A percentile compares a stretch with the other conserved stretches of the same genome.
These are phyloP conservation scores for Ganoderma multipileum DNA, from an alignment of 1,284 basidiomycete genomes.

Conservation along the genomic window DNA sequence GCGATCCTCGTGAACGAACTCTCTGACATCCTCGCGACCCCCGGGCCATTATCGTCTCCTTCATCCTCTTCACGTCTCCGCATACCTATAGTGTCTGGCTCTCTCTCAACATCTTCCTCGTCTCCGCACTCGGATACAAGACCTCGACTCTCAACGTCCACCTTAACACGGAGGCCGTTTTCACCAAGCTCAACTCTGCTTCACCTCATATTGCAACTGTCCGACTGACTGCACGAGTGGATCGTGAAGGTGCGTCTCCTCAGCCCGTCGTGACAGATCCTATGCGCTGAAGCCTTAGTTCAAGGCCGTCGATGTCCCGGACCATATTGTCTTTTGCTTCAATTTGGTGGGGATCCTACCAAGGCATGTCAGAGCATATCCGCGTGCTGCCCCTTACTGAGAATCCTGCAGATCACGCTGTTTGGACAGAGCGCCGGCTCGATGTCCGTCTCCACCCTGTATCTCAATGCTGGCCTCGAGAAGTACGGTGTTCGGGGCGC, in stretches of 20 bases:
- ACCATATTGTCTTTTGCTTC: neutral
- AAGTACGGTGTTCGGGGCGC: conserved; percentile 48
- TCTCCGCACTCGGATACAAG: neutral
- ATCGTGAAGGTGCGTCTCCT: neutral
- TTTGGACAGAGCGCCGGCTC: conserved; percentile 64
- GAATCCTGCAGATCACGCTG: conserved; percentile 49
- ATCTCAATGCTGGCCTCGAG: conserved; percentile 49
- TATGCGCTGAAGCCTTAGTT: neutral
- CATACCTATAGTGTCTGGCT: neutral
- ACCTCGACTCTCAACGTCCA: neutral
- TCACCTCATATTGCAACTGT: neutral
- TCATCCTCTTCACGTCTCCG: neutral
- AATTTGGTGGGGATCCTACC: conserved; percentile 36
- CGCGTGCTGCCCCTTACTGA: neutral
- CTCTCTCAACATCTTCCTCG: neutral
- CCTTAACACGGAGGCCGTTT: neutral
- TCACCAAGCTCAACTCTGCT: neutral
- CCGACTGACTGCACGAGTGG: neutral
- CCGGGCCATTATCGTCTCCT: neutral
- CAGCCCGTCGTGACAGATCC: neutral
- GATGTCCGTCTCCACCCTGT: conserved; percentile 50
- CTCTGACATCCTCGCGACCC: neutral
- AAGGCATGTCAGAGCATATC: conserved; percentile 39
- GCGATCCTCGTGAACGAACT: neutral
- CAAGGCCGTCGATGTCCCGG: neutral